These are phyloP conservation scores for Mycena crocata DNA, from an alignment of 768 basidiomycete species.

Conservation along the genomic window DNA sequence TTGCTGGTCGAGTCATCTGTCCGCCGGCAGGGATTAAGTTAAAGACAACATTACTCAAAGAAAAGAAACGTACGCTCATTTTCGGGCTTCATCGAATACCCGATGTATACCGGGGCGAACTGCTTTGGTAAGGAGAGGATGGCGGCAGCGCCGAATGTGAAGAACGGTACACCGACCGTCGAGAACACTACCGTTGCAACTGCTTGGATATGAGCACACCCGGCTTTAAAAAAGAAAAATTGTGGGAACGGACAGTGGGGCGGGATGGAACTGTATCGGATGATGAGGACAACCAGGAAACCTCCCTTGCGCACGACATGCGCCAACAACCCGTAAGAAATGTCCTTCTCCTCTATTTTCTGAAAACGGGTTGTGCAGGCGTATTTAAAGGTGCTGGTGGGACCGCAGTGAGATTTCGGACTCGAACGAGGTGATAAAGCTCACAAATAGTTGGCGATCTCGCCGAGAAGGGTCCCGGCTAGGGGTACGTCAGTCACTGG, in stretches of 20 bases:
- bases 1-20: conserved; percentile 5
- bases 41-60: background rate
- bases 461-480: conserved; percentile 70
- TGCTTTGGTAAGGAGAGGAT: conserved; percentile 50
- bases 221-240: background rate
- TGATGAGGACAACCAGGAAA: conserved; percentile 66
- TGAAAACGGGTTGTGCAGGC: conserved; percentile 63
- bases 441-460: conserved; percentile 73
- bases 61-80: background rate
- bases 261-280: conserved; percentile 56
- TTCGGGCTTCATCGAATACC: conserved; percentile 14
- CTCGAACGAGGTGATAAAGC: conserved; percentile 32
- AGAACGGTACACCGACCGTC: conserved; percentile 46
- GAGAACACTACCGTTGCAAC: conserved; percentile 44
- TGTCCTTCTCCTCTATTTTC: conserved; percentile 53
- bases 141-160: conserved; percentile 47
- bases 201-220: conserved; percentile 11
- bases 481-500: background rate
- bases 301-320: conserved; percentile 73
- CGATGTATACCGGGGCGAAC: conserved; percentile 51
- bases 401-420: background rate
- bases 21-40: background rate
- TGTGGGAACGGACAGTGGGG: conserved; percentile 28
- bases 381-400: conserved; percentile 67
- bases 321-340: conserved; percentile 50